phyloP scores from a whole-genome alignment of 208 protist species.

The Crithidia brevicula region DNA sequence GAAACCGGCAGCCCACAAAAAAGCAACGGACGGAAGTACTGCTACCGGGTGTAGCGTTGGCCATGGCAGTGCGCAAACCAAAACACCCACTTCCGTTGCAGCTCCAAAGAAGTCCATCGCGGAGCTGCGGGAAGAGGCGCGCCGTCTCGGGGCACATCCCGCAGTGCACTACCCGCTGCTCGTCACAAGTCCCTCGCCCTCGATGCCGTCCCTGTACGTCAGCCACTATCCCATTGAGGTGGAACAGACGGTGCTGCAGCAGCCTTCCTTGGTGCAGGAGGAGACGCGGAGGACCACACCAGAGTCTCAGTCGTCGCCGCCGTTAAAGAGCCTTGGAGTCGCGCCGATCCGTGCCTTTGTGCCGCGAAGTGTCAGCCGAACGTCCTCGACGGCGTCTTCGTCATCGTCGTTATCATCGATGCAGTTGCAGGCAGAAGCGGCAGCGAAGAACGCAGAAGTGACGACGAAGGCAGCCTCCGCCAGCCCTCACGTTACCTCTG shows the following conservation, averaged over 20 bases:
- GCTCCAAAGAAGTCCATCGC: slow-evolving; percentile 18
- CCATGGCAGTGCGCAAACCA: no score
- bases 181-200: slow-evolving; percentile 19
- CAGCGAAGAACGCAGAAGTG: background rate
- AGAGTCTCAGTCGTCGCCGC: background rate
- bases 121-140: slow-evolving; percentile 50
- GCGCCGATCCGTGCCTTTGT: background rate
- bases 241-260: slow-evolving; percentile 9
- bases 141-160: slow-evolving; percentile 49
- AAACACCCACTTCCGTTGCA: no score
- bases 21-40: background rate
- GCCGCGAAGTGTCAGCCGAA: background rate
- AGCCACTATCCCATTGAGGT: slow-evolving; percentile 4
- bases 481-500: no score
- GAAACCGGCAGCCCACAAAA: background rate
- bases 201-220: slow-evolving; percentile 12
- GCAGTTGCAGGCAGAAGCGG: background rate
- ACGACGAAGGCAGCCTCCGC: no score
- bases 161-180: slow-evolving; percentile 21
- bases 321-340: background rate
- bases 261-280: background rate
- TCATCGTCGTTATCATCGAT: background rate
- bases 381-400: background rate
- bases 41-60: background rate
- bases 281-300: background rate